A percentile compares a stretch with the other conserved stretches of the same genome.
Evolutionary conservation across 2,329 filamentous ascomycete species (phyloP).

Genomic region (Calonectria hawksworthii): DNA sequence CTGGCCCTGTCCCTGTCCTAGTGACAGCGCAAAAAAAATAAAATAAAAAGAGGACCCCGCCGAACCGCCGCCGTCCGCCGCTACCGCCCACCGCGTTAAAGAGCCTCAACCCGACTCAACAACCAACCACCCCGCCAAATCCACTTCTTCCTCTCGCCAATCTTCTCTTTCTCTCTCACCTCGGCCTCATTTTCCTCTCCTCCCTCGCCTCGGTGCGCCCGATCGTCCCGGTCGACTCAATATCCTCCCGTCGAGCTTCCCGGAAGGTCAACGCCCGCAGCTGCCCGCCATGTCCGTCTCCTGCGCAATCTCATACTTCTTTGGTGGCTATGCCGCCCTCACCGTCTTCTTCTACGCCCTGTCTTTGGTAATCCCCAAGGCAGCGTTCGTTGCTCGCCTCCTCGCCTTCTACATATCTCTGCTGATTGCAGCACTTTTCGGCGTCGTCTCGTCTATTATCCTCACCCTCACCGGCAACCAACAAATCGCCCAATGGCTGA

Average conservation of each 20-base stretch:
- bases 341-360: slow-evolving; percentile 72
- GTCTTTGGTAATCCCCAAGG: slow-evolving; percentile 69
- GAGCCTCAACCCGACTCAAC: slow-evolving; percentile 28
- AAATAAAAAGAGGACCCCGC: slow-evolving; percentile 23
- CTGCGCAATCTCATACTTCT: slow-evolving; percentile 60
- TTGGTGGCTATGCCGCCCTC: slow-evolving; percentile 65
- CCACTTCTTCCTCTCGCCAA: neutral
- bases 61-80: slow-evolving; percentile 24
- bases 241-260: neutral
- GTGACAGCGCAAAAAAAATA: slow-evolving; percentile 15
- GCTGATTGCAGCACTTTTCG: slow-evolving; percentile 75
- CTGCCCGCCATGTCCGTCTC: slow-evolving; percentile 54
- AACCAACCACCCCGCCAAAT: slow-evolving; percentile 28
- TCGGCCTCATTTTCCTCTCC: neutral
- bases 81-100: slow-evolving; percentile 24
- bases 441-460: slow-evolving; percentile 79
- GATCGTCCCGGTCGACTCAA: slow-evolving; percentile 4
- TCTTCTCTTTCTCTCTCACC: neutral
- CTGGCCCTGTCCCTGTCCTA: slow-evolving; percentile 7
- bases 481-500: slow-evolving; percentile 87
- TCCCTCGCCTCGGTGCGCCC: neutral
- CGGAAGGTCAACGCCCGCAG: slow-evolving; percentile 6
- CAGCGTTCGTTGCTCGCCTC: slow-evolving; percentile 77
- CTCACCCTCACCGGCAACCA: slow-evolving; percentile 80
- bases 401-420: slow-evolving; percentile 76